Conservation (phyloP, 1,139 yeast species). For the Geotrichum reessii region DNA sequence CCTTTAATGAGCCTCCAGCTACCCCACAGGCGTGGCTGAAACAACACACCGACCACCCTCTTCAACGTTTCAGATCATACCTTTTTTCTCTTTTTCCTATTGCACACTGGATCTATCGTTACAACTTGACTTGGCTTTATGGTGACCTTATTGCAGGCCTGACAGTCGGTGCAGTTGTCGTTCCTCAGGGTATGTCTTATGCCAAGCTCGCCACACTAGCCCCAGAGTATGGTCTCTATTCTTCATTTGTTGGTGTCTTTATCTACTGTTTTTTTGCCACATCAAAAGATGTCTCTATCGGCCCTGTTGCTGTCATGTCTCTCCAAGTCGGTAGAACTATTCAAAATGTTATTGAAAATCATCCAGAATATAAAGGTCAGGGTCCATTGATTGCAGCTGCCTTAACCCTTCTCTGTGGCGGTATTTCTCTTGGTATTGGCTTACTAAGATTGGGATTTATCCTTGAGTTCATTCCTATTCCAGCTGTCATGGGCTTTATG, state of each 20-base stretch:
- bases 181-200: slow-evolving; percentile 94
- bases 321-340: slow-evolving; percentile 75
- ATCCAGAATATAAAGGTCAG: slow-evolving; percentile 42
- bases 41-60: not conserved
- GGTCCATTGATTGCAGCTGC: slow-evolving; percentile 60
- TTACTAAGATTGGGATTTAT: slow-evolving; percentile 78
- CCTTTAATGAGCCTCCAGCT: not conserved
- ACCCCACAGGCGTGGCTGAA: slow-evolving; percentile 6
- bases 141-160: slow-evolving; percentile 87
- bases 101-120: slow-evolving; percentile 72
- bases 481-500: slow-evolving; percentile 94
- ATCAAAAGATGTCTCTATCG: slow-evolving; percentile 90
- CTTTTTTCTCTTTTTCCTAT: slow-evolving; percentile 69
- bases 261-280: slow-evolving; percentile 88
- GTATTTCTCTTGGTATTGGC: slow-evolving; percentile 77
- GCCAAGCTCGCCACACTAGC: slow-evolving; percentile 79
- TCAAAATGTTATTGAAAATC: slow-evolving; percentile 53
- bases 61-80: slow-evolving; percentile 38
- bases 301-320: slow-evolving; percentile 97
- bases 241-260: slow-evolving; percentile 87
- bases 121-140: slow-evolving; percentile 70
- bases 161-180: slow-evolving; percentile 90
- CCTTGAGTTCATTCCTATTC: slow-evolving; percentile 81
- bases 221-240: slow-evolving; percentile 82
- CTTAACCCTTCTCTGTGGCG: slow-evolving; percentile 76